Evolutionary conservation across 345 rosid species (phyloP), one percentile per base, ranked within the genome.

Genomic region (Stellera chamaejasme): DNA sequence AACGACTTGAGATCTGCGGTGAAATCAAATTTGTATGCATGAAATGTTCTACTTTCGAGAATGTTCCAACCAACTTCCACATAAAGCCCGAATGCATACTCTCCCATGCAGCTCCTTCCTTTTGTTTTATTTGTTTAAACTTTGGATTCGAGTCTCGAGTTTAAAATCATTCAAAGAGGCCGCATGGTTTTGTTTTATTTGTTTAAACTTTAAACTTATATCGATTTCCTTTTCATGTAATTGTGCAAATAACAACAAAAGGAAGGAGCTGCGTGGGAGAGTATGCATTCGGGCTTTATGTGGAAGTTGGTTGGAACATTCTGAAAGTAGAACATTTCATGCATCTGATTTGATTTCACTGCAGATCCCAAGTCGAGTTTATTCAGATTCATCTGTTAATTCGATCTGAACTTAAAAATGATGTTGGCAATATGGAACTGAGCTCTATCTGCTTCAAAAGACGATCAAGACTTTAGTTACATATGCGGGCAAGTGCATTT

Each of bases 51-150:
- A 50, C 75, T 82, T 58, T 75, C 77, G n/a, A 27, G 56, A 54
- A 53, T 81, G 82, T 50, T 73, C 81, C 55, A 68, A 79, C 98
- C 91, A 92, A 14, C 66, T 79, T 69, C 98, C 95, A 27, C 76
- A 78, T 65, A 92, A 75, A 56, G 76, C 81, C 10, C 46, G 79
- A 57, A 78, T 68, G n/a, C 63, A 39, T 14, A 75, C 66, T 50
- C 79, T 85, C 54, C 98, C 91, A 15, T 92, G 98, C 59, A 88
- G 62, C 72, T 92, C 98, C 82, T 92, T 92, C 55, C 95, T 77
- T 70, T n/a, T n/a, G n/a, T n/a, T n/a, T n/a, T n/a, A n/a, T n/a
- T n/a, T n/a, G n/a, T n/a, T n/a, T n/a, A n/a, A n/a, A n/a, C n/a
- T n/a, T n/a, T n/a, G n/a, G n/a, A n/a, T n/a, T n/a, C n/a, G n/a